Evolutionary conservation across 805 yeast genomes (phyloP).

Genomic region (Diddensiella santjacobensis): DNA sequence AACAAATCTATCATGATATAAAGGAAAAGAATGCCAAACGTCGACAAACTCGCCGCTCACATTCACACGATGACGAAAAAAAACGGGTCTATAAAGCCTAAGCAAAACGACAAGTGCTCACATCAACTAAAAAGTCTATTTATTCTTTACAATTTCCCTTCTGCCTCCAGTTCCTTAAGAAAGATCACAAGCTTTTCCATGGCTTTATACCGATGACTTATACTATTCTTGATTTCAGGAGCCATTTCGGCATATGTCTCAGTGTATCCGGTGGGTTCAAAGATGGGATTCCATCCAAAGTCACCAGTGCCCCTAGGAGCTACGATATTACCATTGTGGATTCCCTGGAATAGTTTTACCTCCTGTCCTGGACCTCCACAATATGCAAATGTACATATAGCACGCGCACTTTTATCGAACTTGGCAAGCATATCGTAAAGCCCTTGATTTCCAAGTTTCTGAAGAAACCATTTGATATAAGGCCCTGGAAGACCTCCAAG

Average conservation of each 20-base stretch:
- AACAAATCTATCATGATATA: slow-evolving; percentile 33
- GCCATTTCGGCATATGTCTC: slow-evolving; percentile 89
- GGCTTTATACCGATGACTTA: slow-evolving; percentile 87
- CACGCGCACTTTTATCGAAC: slow-evolving; percentile 80
- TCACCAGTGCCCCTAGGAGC: slow-evolving; percentile 68
- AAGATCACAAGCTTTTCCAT: slow-evolving; percentile 64
- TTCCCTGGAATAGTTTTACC: slow-evolving; percentile 79
- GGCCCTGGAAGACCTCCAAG: slow-evolving; percentile 91
- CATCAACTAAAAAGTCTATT: neutral
- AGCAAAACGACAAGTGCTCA: neutral
- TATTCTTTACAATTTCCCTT: neutral
- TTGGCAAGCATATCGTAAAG: slow-evolving; percentile 73
- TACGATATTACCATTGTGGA: slow-evolving; percentile 77
- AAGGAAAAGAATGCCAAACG: slow-evolving; percentile 17
- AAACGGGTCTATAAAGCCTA: neutral
- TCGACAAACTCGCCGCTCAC: neutral
- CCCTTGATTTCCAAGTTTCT: slow-evolving; percentile 69
- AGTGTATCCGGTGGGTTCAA: slow-evolving; percentile 72
- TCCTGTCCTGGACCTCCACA: slow-evolving; percentile 75
- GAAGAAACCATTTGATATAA: slow-evolving; percentile 73
- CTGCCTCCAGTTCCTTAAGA: slow-evolving; percentile 22
- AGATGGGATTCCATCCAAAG: slow-evolving; percentile 95
- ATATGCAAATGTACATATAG: slow-evolving; percentile 89
- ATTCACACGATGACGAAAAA: neutral
- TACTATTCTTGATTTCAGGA: slow-evolving; percentile 66